Evolutionary conservation across 441 rosid genomes (phyloP), one percentile per base, ranked within the genome.

Genomic region (Theobroma grandiflorum): DNA sequence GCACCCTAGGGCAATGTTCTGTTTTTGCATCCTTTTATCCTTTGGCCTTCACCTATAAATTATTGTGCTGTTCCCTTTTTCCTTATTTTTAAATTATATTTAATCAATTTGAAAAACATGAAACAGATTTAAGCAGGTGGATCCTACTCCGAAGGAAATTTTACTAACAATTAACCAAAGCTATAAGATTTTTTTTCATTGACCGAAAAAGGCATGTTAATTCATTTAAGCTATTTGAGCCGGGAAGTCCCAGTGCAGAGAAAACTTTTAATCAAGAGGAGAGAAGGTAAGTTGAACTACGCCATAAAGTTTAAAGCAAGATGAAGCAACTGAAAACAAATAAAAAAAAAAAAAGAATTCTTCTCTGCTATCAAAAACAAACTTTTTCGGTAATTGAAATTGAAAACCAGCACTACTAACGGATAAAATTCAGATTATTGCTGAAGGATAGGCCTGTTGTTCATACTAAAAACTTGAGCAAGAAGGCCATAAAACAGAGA

Each of bases 61-160:
- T 26, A 22, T 26, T 26, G 31, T 7, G 63, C 8, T 5, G 8
- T 58, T 58, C 3, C 16, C 6, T 59, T 59, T 22, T 26, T 59
- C 31, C 0, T 57, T n/a, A 2, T 18, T 2, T 49, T 50, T 50
- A 20, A 59, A 59, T 26, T 33, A 61, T 31, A 73, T 38, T 73
- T 40, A 40, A 4, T 47, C 52, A 58, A 58, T 40, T 14, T 38
- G 20, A 14, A 7, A 58, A 74, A 11, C 49, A 73, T 35, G 50
- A 55, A 55, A 18, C 35, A 47, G 65, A 58, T 22, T 74, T 40
- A 7, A 22, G 66, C 40, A 20, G n/a, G 66, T 40, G 66, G 53
- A 73, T 74, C 18, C 65, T 74, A 14, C 52, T 58, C 66, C 53
- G 38, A 22, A 57, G 22, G 65, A 55, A 55, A 73, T 37, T 40